Evolutionary conservation across 1,284 basidiomycete genomes (phyloP).

Genomic region (Leccinum insolens): DNA sequence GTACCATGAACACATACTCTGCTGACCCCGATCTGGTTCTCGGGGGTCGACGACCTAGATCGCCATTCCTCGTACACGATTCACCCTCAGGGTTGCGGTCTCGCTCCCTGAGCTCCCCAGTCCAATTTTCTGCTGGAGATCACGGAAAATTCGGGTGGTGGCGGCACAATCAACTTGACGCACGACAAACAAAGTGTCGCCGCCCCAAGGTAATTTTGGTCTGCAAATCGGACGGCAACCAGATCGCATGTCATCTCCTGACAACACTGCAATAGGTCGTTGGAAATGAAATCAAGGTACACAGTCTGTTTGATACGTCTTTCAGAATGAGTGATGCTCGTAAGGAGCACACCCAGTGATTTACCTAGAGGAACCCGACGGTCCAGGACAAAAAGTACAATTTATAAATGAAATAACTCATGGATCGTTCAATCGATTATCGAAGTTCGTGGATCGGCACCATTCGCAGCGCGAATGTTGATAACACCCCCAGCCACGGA

Average conservation of each 20-base stretch:
- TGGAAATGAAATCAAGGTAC: not conserved
- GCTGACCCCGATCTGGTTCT: too few relatives aligned
- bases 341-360: not conserved
- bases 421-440: slow-evolving; percentile 22
- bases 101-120: not conserved
- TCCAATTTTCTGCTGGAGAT: not conserved
- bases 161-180: not conserved
- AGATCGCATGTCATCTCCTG: not conserved
- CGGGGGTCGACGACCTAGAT: not conserved
- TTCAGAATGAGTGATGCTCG: not conserved
- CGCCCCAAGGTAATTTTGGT: not conserved
- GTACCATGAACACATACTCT: too few relatives aligned
- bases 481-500: slow-evolving; percentile 42
- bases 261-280: not conserved
- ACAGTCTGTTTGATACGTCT: not conserved
- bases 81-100: not conserved
- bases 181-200: too few relatives aligned
- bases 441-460: slow-evolving; percentile 42
- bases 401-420: not conserved
- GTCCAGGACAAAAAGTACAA: not conserved
- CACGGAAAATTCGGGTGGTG: not conserved
- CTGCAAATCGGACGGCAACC: not conserved
- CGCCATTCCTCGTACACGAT: not conserved
- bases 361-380: not conserved
- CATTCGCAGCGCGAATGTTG: slow-evolving; percentile 46